Percentiles rank a stretch among this genome's conserved stretches.
phyloP scores from a whole-genome alignment of 805 yeast genomes.

The Blastobotrys peoriensis region DNA sequence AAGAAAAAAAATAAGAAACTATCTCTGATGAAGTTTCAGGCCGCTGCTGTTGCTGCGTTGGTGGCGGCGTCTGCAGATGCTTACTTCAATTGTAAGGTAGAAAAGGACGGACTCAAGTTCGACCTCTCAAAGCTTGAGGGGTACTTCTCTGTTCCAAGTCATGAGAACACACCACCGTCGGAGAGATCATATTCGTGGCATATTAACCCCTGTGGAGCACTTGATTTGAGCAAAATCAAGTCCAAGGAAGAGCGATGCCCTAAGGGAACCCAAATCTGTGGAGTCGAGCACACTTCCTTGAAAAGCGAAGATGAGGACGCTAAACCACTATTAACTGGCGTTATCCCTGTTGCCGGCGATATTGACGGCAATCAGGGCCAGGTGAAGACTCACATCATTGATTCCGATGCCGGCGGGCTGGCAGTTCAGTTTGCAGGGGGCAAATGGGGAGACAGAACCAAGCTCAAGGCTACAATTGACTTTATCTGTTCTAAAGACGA shows the following conservation, averaged over 20 bases:
- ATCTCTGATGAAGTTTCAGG: background rate
- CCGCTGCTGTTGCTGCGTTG: background rate
- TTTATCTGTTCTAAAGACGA: conserved; percentile 25
- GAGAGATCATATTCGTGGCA: conserved; percentile 57
- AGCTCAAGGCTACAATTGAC: conserved; percentile 29
- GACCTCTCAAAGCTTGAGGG: conserved; percentile 47
- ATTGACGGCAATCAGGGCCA: conserved; percentile 27
- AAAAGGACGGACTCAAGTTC: conserved; percentile 24
- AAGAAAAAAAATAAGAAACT: background rate
- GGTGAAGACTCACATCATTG: conserved; percentile 14
- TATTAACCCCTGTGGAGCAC: conserved; percentile 60
- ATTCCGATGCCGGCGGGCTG: conserved; percentile 24
- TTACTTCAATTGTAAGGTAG: conserved; percentile 24
- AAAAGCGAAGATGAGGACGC: conserved; percentile 43
- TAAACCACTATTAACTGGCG: conserved; percentile 46
- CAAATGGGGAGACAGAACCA: conserved; percentile 61
- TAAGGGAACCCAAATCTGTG: conserved; percentile 70
- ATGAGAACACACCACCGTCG: conserved; percentile 74
- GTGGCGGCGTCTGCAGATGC: conserved; percentile 13
- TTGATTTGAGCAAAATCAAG: conserved; percentile 18
- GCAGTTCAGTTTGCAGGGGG: conserved; percentile 44
- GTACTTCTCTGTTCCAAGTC: conserved; percentile 35
- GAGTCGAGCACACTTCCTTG: conserved; percentile 46
- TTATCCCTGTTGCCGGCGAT: conserved; percentile 43
- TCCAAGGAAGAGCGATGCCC: conserved; percentile 49